Conservation (phyloP, 192 early-diverging fungal genomes). For the Helicostylum pulchrum region DNA sequence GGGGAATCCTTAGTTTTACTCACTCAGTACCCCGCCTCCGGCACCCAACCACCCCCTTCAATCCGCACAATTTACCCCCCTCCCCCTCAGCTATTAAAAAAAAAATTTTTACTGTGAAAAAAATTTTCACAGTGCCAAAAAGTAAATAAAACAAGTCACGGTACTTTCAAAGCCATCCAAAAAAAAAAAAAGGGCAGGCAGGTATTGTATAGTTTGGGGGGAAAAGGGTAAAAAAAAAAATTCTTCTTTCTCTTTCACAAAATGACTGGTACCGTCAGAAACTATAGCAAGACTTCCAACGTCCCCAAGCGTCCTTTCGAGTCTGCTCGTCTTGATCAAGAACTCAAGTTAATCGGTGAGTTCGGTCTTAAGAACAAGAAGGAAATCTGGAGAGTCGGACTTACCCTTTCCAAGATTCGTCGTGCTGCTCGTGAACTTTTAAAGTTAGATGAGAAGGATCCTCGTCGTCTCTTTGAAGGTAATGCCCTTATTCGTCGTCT, state of each 20-base stretch:
- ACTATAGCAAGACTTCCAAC: conserved; percentile 82
- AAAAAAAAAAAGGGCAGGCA: no score
- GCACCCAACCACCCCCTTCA: no score
- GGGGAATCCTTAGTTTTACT: not conserved
- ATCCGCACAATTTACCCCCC: no score
- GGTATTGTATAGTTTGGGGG: no score
- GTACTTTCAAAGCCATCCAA: no score
- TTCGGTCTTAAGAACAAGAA: conserved; percentile 99
- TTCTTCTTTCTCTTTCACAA: conserved; percentile 27
- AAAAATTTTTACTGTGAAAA: no score
- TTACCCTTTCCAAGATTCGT: conserved; percentile 98
- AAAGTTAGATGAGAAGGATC: conserved; percentile 94
- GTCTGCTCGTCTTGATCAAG: conserved; percentile 92
- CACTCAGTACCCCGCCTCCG: no score
- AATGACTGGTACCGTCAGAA: conserved; percentile 46
- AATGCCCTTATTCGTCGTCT: conserved; percentile 98
- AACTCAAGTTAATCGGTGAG: conserved; percentile 93
- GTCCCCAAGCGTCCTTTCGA: conserved; percentile 97
- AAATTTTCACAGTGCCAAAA: no score
- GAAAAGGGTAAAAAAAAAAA: conserved; percentile 5
- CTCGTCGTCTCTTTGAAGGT: conserved; percentile 97
- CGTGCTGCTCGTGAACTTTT: conserved; percentile 99
- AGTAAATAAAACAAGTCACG: no score
- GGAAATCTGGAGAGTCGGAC: conserved; percentile 97
- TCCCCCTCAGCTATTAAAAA: no score